Percentiles rank a stretch among this genome's conserved stretches.
Evolutionary conservation across 345 rosid species (phyloP).

Genomic region (Populus simonii): DNA sequence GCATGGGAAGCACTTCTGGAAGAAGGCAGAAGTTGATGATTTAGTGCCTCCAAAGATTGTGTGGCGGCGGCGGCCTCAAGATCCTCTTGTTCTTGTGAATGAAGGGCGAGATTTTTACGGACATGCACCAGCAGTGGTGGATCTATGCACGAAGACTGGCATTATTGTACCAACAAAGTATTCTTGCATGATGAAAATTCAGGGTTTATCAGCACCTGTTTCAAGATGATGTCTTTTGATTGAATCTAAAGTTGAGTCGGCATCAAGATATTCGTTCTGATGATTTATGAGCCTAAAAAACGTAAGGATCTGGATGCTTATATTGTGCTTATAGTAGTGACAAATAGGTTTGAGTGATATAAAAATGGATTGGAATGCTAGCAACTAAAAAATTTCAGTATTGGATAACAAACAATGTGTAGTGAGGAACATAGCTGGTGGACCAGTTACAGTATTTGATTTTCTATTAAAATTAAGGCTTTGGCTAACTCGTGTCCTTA

Average conservation of each 20-base stretch:
- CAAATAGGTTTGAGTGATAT: no score
- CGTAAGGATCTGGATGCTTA: no score
- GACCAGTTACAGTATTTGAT: no score
- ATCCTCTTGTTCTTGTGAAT: constrained; percentile 62
- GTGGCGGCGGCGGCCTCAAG: constrained; percentile 77
- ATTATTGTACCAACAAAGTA: constrained; percentile 53
- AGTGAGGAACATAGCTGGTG: no score
- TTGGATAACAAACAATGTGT: no score
- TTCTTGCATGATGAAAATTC: constrained; percentile 61
- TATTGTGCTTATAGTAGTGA: no score
- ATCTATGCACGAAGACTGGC: constrained; percentile 75
- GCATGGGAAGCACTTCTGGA: constrained; percentile 77
- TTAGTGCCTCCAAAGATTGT: constrained; percentile 73
- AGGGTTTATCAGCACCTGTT: constrained; percentile 52
- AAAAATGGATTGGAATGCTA: no score
- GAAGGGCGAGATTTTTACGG: constrained; percentile 72
- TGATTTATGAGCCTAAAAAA: not conserved
- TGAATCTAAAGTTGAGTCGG: not conserved
- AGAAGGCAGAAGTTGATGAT: constrained; percentile 71
- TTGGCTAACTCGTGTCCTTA: no score
- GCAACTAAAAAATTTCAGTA: no score
- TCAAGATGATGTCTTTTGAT: not conserved
- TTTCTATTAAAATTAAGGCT: no score
- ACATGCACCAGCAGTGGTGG: constrained; percentile 79
- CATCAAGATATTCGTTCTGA: not conserved